A percentile compares a stretch with the other conserved stretches of the same genome.
phyloP scores from a whole-genome alignment of 1,139 yeast species.

The Yarrowia galli region DNA sequence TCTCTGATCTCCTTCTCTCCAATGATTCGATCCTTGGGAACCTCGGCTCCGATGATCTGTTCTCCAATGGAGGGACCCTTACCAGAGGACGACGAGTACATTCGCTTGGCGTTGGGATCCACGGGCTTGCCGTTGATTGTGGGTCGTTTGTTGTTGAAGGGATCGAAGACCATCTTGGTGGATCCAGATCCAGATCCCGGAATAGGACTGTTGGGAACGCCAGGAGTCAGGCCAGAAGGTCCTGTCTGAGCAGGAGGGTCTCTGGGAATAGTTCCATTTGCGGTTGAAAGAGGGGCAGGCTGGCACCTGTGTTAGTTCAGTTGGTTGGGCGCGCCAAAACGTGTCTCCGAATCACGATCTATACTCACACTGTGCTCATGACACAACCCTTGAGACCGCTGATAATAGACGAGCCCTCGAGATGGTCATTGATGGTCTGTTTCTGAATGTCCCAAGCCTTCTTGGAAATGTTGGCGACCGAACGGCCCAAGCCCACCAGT shows the following conservation, averaged over 20 bases:
- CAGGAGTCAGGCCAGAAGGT: constrained; percentile 29
- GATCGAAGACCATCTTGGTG: constrained; percentile 15
- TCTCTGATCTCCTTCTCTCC: constrained; percentile 32
- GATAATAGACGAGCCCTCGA: constrained; percentile 33
- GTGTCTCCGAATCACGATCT: too few relatives aligned
- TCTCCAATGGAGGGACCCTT: constrained; percentile 19
- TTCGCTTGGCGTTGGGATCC: constrained; percentile 27
- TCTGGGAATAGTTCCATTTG: constrained; percentile 24
- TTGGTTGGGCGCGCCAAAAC: too few relatives aligned
- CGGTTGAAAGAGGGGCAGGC: constrained; percentile 21
- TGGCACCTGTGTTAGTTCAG: constrained; percentile 12
- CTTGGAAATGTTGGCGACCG: constrained; percentile 35
- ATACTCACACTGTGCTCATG: constrained; percentile 22
- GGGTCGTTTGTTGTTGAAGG: constrained; percentile 27
- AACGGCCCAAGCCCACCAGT: constrained; percentile 35
- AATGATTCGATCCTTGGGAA: constrained; percentile 23
- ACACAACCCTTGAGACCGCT: constrained; percentile 32
- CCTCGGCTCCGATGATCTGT: constrained; percentile 27
- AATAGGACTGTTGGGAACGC: constrained; percentile 15
- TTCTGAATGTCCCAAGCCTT: constrained; percentile 38
- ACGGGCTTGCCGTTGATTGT: constrained; percentile 13
- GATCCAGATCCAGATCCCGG: constrained; percentile 17
- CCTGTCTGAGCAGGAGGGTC: constrained; percentile 23
- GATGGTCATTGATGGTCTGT: constrained; percentile 21
- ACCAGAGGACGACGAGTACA: constrained; percentile 20